phyloP scores from a whole-genome alignment of 768 basidiomycete species.

The Naganishia antarctica region DNA sequence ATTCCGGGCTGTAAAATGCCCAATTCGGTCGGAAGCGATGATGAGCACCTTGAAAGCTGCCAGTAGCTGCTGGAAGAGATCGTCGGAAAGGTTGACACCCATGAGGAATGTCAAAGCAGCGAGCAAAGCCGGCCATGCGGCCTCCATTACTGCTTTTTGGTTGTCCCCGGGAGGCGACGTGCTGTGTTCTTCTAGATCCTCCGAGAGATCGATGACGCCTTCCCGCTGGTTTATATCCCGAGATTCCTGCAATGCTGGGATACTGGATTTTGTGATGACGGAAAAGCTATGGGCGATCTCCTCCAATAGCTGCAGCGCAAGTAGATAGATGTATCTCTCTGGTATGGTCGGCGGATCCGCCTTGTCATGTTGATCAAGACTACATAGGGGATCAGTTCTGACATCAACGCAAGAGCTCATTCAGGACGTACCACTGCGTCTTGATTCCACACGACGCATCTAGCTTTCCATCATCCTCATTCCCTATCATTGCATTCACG shows the following conservation, averaged over 20 bases:
- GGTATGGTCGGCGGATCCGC: slow-evolving; percentile 90
- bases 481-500: slow-evolving; percentile 78
- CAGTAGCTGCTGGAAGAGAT: slow-evolving; percentile 58
- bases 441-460: slow-evolving; percentile 72
- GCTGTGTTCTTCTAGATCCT: not conserved
- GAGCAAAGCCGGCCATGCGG: slow-evolving; percentile 86
- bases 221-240: slow-evolving; percentile 60
- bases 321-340: slow-evolving; percentile 86
- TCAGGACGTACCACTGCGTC: slow-evolving; percentile 68
- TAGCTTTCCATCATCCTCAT: slow-evolving; percentile 65
- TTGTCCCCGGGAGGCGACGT: not conserved
- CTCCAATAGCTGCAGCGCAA: slow-evolving; percentile 80
- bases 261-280: not conserved
- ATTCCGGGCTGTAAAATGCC: slow-evolving; percentile 67
- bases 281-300: slow-evolving; percentile 60
- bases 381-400: slow-evolving; percentile 47
- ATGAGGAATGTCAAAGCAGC: slow-evolving; percentile 86
- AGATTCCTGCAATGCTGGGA: not conserved
- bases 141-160: slow-evolving; percentile 70
- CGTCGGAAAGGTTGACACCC: slow-evolving; percentile 82
- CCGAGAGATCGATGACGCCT: slow-evolving; percentile 1
- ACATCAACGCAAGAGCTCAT: not conserved
- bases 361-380: slow-evolving; percentile 97
- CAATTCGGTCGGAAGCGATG: slow-evolving; percentile 1
- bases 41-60: slow-evolving; percentile 12